phyloP scores from a whole-genome alignment of 306 rosid genomes.

The Cicer chorassanicum region DNA sequence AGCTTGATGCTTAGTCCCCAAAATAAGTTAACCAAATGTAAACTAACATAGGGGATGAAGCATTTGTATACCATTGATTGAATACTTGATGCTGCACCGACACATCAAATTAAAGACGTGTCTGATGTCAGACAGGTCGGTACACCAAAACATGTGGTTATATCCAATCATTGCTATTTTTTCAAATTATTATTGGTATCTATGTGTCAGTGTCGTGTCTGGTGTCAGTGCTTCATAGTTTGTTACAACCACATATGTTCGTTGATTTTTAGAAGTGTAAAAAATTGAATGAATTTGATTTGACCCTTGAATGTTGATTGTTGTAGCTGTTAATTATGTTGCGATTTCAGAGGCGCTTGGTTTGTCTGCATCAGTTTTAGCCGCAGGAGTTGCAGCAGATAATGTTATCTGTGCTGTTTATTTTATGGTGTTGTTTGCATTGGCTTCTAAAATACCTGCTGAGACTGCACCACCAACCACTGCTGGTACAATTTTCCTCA shows the following conservation, averaged over 20 bases:
- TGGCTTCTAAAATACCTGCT: slow-evolving; percentile 76
- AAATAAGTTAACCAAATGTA: not conserved
- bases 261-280: not conserved
- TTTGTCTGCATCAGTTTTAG: slow-evolving; percentile 66
- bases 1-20: not conserved
- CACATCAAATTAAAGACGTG: no score
- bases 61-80: not conserved
- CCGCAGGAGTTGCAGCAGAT: slow-evolving; percentile 86
- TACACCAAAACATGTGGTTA: no score
- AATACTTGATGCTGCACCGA: not conserved
- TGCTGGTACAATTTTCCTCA: slow-evolving; percentile 44
- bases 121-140: no score
- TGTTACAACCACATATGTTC: not conserved
- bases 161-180: no score
- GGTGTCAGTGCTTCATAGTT: no score
- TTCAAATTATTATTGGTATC: no score
- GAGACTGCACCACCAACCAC: slow-evolving; percentile 50
- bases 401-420: slow-evolving; percentile 75
- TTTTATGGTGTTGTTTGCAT: slow-evolving; percentile 72
- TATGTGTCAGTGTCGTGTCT: no score
- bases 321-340: slow-evolving; percentile 79
- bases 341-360: slow-evolving; percentile 76
- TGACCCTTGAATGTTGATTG: slow-evolving; percentile 37
- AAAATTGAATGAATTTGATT: slow-evolving; percentile 20
- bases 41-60: not conserved